Base-by-base conservation (phyloP, 179 eudicot species). In the Silene coronaria region DNA sequence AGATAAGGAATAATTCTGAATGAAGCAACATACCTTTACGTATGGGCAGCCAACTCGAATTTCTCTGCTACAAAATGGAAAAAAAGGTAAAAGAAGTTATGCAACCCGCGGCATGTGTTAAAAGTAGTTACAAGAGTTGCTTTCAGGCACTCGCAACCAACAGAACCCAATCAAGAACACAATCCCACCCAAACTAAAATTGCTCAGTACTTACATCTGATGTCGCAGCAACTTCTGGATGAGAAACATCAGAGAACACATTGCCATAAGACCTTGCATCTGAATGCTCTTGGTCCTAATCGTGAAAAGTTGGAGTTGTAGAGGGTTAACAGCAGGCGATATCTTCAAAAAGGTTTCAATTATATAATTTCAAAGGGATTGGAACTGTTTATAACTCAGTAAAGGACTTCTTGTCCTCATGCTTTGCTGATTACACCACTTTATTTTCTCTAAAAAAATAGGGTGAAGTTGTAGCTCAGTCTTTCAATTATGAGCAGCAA, bases 11-110 rank as follows among this genome's bases (percentile, higher is more conserved):
- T 17, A 22, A 75, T n/a, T 46, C 14, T 36, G 12, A 48, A 55
- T n/a, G 10, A 67, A 51, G 38, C 74, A 81, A 74, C 70, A 68
- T 71, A 87, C 91, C 93, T 88, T 81, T 84, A 57, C 36, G 34
- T 60, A 45, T 32, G 36, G 81, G 38, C 75, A 71, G 84, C 76
- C 23, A 59, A 51, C 78, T 80, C 48, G 42, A 60, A 67, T 78
- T 78, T 78, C 67, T 81, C 53, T 38, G 67, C 97, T 90, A 86
- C 67, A 81, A 36, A 72, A 51, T 70, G 38, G 28, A 27, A 55
- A 22, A 51, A 17, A 55, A 23, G 26, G 28, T 28, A 71, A 28
- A 55, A 27, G 70, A 23, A 73, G 23, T 72, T 70, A n/a, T 10
- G 26, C 59, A 36, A 78, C 28, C 32, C 27, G 17, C 69, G 30